phyloP scores from a whole-genome alignment of 2,329 filamentous ascomycete species.

The Aspergillus alliaceus region DNA sequence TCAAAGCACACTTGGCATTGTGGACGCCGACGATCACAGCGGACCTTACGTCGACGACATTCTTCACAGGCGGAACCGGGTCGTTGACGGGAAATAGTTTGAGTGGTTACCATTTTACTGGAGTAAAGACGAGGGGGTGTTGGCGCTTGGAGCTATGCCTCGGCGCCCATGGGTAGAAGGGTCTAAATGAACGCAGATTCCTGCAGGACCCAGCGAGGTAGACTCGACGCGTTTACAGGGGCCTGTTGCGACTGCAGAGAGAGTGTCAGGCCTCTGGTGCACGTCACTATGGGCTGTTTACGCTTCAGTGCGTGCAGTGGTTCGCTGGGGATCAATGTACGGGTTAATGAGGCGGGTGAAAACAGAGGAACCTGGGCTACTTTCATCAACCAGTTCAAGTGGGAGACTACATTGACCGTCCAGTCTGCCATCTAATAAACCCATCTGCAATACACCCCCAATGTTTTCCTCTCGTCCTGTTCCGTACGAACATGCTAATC shows the following conservation, averaged over 20 bases:
- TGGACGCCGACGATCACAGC: conserved; percentile 27
- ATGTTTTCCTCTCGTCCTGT: not conserved
- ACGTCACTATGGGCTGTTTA: not conserved
- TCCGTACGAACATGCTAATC: not conserved
- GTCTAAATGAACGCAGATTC: no score
- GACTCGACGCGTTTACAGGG: not conserved
- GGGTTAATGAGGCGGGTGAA: not conserved
- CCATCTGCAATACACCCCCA: not conserved
- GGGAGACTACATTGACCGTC: not conserved
- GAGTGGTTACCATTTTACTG: conserved; percentile 10
- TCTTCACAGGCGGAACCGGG: conserved; percentile 31
- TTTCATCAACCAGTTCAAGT: not conserved
- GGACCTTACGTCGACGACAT: conserved; percentile 30
- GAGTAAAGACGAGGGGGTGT: not conserved
- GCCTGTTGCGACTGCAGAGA: not conserved
- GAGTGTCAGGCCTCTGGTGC: not conserved
- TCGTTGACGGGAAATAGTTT: conserved; percentile 23
- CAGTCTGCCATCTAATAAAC: not conserved
- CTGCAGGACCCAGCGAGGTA: not conserved
- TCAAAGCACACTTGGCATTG: conserved; percentile 30
- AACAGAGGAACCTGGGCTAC: not conserved
- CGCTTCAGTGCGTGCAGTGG: not conserved
- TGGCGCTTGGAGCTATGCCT: not conserved
- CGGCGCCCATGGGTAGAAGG: no score
- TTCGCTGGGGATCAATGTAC: not conserved